Evolutionary conservation across 345 rosid species (phyloP), one percentile per base, ranked within the genome.

Genomic region (Populus simonii): DNA sequence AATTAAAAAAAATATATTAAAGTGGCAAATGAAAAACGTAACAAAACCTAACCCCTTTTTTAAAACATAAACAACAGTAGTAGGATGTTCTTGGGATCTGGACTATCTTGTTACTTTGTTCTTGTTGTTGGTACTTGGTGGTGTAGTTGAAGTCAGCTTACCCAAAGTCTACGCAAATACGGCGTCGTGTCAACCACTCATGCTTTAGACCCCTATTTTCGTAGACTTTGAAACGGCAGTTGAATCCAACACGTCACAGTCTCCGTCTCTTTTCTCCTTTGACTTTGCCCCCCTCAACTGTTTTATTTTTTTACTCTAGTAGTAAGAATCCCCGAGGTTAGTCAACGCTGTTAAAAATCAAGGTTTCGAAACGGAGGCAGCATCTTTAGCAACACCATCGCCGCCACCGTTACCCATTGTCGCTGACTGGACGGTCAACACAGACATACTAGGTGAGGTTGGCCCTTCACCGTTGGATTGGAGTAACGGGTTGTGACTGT

Each of bases 361-460:
- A 39, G 95, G 88, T 83, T 88, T 88, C 83, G 95, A 83, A 73
- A 88, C 86, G 74, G 97, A 89, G 63, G 91, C 88, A 63, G 88
- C 89, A 45, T 92, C 98, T 83, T 91, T 89, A 67, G 91, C 86
- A 22, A 80, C 85, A 13, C 82, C 82, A 39, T 84, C 86, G 35
- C 79, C 55, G 5, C 72, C 81, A 41, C 83, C 88, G 84, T 87
- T 88, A 57, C 86, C 89, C 74, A 84, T 49, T 3, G 86, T 78
- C 66, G 89, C 89, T 1, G 97, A 92, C 81, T 94, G 98, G 57
- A 87, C 88, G 25, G 97, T 90, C 87, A 90, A 81, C 13, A 82
- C 94, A 31, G 98, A 94, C 84, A 90, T 69, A 84, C 88, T 90
- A 1, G 98, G 97, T 1, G 98, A 92, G 78, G 89, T 72, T 7